Evolutionary conservation across 2,329 filamentous ascomycete genomes (phyloP).

Genomic region (Pestalotiopsis sp.): DNA sequence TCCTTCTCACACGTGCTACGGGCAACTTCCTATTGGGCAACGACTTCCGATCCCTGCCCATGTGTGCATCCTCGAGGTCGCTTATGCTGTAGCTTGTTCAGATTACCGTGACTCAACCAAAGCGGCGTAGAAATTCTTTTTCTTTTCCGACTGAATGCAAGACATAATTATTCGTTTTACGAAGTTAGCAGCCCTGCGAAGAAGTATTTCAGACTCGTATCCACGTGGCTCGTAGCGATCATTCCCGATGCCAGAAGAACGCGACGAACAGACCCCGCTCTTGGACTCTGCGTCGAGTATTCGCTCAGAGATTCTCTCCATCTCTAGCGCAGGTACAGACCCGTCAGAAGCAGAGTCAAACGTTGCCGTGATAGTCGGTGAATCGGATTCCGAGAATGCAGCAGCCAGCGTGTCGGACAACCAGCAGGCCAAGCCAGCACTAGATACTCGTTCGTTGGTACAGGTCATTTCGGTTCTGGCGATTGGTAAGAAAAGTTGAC

Average conservation of each 20-base stretch:
- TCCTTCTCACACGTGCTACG: not conserved
- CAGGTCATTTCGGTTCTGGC: constrained; percentile 5
- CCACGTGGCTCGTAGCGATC: no score
- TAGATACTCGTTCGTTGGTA: constrained; percentile 1
- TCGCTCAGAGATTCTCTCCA: not conserved
- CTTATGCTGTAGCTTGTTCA: not conserved
- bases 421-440: not conserved
- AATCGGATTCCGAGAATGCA: not conserved
- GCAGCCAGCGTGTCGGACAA: not conserved
- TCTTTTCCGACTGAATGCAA: not conserved
- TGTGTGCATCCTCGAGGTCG: not conserved
- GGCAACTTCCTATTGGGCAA: constrained; percentile 6
- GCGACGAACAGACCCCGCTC: constrained; percentile 4
- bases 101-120: not conserved
- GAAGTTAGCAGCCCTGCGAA: not conserved
- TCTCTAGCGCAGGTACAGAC: not conserved
- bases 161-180: not conserved
- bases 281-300: not conserved
- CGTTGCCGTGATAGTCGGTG: not conserved
- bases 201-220: not conserved
- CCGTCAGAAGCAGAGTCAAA: not conserved
- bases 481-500: not conserved
- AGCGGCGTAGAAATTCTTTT: not conserved
- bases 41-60: not conserved
- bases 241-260: not conserved